A percentile compares a stretch with the other conserved stretches of the same genome.
Evolutionary conservation across 106 monocot species (phyloP).

Genomic region (Hemerocallis citrina): DNA sequence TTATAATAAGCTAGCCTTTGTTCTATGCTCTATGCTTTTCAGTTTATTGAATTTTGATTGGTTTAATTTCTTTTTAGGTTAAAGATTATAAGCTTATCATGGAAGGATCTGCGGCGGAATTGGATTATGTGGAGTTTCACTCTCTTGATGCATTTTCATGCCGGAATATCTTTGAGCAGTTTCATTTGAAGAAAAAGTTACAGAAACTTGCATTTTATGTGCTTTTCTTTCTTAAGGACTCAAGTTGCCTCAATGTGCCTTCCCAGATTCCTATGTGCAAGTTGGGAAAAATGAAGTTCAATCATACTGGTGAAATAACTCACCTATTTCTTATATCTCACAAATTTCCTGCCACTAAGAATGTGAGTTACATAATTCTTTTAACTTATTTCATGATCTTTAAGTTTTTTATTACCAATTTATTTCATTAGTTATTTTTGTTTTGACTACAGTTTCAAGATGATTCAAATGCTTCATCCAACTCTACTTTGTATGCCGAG

Average conservation of each 20-base stretch:
- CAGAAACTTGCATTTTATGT: slow-evolving; percentile 43
- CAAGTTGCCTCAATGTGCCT: slow-evolving; percentile 24
- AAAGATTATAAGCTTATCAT: slow-evolving; percentile 65
- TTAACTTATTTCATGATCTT: not conserved
- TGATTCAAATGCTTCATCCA: slow-evolving; percentile 9
- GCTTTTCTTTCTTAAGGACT: slow-evolving; percentile 39
- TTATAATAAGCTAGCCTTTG: no score
- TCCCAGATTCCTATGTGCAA: slow-evolving; percentile 21
- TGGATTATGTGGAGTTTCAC: slow-evolving; percentile 10
- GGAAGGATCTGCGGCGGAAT: slow-evolving; percentile 42
- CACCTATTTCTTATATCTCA: slow-evolving; percentile 64
- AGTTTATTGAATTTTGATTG: no score
- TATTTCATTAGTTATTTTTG: not conserved
- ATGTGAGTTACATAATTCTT: slow-evolving; percentile 25
- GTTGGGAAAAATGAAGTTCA: slow-evolving; percentile 4
- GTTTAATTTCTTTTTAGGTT: slow-evolving; percentile 50
- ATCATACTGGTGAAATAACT: slow-evolving; percentile 14
- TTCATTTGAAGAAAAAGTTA: slow-evolving; percentile 19
- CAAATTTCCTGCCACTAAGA: slow-evolving; percentile 51
- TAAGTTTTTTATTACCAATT: not conserved
- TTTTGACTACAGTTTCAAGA: slow-evolving; percentile 25
- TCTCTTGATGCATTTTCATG: slow-evolving; percentile 39
- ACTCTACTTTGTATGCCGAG: slow-evolving; percentile 59
- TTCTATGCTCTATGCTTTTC: no score
- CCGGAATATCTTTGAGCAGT: slow-evolving; percentile 48